These are phyloP conservation scores for Crithidia fasciculata DNA, from an alignment of 208 protist genomes.

Conservation along the genomic window DNA sequence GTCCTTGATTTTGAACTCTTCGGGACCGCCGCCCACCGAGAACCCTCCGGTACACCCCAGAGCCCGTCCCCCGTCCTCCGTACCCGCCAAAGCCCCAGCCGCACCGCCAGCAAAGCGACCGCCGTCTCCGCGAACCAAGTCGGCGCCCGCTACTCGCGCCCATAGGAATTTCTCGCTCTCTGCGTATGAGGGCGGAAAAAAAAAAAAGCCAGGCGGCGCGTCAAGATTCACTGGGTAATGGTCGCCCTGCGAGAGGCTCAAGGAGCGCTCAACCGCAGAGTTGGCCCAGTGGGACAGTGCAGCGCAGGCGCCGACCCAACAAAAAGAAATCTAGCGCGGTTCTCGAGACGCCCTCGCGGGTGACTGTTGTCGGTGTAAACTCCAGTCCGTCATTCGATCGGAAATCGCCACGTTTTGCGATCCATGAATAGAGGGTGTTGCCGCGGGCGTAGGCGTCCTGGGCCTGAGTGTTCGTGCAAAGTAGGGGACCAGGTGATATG, in stretches of 20 bases:
- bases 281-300: background rate
- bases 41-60: too few relatives aligned
- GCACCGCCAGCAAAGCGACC: too few relatives aligned
- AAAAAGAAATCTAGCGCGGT: constrained; percentile 10
- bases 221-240: constrained; percentile 3
- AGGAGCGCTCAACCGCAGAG: background rate
- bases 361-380: constrained; percentile 1
- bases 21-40: too few relatives aligned
- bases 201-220: background rate
- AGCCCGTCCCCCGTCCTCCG: too few relatives aligned
- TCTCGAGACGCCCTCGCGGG: background rate
- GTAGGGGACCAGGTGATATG: background rate
- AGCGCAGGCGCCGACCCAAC: background rate
- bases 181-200: background rate
- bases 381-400: constrained; percentile 9
- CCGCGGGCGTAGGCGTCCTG: constrained; percentile 15
- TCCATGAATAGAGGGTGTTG: constrained; percentile 5
- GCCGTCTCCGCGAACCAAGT: too few relatives aligned
- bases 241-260: background rate
- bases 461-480: background rate
- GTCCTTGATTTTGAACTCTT: too few relatives aligned
- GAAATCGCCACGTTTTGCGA: constrained; percentile 4
- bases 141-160: background rate
- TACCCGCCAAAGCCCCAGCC: too few relatives aligned
- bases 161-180: background rate